Percentiles rank a stretch among this genome's conserved stretches.
Conservation (phyloP, 2,329 filamentous ascomycete species). For the Trichocomaceae sp. region DNA sequence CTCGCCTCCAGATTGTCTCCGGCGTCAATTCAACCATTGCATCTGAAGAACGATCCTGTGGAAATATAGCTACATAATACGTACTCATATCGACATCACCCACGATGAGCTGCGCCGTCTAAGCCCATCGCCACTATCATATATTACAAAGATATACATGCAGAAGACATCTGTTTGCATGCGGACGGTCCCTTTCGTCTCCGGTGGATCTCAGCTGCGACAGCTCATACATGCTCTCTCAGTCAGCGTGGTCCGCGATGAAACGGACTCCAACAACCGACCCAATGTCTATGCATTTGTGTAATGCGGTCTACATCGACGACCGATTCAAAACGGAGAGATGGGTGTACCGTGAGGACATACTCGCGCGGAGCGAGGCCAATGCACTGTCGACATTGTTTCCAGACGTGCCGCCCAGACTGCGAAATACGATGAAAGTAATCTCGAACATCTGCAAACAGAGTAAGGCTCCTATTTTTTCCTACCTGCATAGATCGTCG, state of each 20-base stretch:
- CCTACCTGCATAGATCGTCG: background rate
- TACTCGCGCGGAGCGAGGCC: background rate
- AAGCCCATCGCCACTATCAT: background rate
- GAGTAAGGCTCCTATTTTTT: constrained; percentile 31
- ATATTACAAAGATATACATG: background rate
- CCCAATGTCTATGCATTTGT: constrained; percentile 29
- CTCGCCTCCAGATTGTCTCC: too few species aligned
- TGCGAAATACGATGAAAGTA: constrained; percentile 44
- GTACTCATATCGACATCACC: background rate
- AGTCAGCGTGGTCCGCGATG: background rate
- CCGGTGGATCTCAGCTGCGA: constrained; percentile 3
- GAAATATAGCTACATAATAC: too few species aligned
- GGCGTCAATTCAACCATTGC: too few species aligned
- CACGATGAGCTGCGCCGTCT: background rate
- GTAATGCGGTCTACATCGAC: constrained; percentile 40
- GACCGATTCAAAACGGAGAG: constrained; percentile 39
- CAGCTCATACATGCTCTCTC: background rate
- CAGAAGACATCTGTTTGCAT: background rate
- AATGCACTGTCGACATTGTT: constrained; percentile 12
- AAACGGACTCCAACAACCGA: constrained; percentile 30
- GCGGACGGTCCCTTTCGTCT: constrained; percentile 1
- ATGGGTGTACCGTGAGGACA: constrained; percentile 32
- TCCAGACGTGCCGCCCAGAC: constrained; percentile 38
- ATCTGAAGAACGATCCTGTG: too few species aligned
- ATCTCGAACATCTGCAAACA: constrained; percentile 48